A percentile compares a stretch with the other conserved stretches of the same genome.
These are phyloP conservation scores for Sporothrix globosa DNA, from an alignment of 2,329 filamentous ascomycete genomes.

Conservation along the genomic window DNA sequence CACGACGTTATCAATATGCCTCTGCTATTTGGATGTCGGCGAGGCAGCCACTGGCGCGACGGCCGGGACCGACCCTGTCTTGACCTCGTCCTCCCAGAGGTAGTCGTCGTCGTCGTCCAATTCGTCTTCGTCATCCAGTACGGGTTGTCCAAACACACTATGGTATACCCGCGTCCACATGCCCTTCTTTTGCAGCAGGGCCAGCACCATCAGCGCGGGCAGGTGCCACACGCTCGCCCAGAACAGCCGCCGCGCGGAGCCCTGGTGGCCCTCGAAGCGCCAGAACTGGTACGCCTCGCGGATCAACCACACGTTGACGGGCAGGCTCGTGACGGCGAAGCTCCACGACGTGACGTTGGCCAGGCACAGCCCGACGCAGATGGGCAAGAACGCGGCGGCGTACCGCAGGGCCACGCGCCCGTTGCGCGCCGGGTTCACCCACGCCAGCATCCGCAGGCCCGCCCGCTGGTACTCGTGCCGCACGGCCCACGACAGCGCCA, in stretches of 20 bases:
- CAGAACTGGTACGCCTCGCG: slow-evolving; percentile 82
- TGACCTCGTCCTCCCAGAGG: slow-evolving; percentile 24
- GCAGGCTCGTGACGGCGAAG: slow-evolving; percentile 78
- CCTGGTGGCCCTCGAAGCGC: slow-evolving; percentile 73
- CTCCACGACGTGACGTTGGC: slow-evolving; percentile 81
- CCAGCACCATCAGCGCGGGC: slow-evolving; percentile 84
- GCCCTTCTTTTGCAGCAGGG: slow-evolving; percentile 90
- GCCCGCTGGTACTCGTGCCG: slow-evolving; percentile 82
- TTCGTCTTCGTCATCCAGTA: slow-evolving; percentile 57
- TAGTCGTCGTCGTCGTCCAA: slow-evolving; percentile 56
- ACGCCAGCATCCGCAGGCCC: slow-evolving; percentile 74
- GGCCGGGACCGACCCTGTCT: neutral
- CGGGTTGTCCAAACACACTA: slow-evolving; percentile 62
- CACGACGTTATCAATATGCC: neutral
- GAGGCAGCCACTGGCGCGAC: neutral
- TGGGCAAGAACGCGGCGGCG: slow-evolving; percentile 79
- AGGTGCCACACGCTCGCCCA: slow-evolving; percentile 99
- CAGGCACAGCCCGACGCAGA: slow-evolving; percentile 79
- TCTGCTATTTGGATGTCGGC: neutral
- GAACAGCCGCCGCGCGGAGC: slow-evolving; percentile 81
- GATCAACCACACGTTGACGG: slow-evolving; percentile 84
- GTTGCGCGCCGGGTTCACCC: slow-evolving; percentile 85
- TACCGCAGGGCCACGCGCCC: slow-evolving; percentile 86
- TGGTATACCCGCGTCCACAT: slow-evolving; percentile 83
- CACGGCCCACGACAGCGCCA: slow-evolving; percentile 86